Conservation (phyloP, 2,329 filamentous ascomycete species). For the Trichoderma semiorbis region DNA sequence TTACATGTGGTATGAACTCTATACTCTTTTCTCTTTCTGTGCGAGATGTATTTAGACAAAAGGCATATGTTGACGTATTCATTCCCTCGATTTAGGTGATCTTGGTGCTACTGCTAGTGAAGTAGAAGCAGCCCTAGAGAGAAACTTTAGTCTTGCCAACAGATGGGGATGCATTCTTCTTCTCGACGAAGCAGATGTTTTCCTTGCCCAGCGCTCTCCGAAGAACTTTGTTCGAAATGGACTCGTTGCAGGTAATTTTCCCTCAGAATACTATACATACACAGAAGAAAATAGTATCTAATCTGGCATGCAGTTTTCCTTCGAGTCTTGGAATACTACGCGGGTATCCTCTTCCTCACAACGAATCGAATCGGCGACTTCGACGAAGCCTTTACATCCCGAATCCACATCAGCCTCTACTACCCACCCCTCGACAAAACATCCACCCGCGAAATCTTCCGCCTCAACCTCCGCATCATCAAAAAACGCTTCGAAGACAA, state of each 20-base stretch:
- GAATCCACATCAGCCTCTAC: slow-evolving; percentile 34
- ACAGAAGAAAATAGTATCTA: not conserved
- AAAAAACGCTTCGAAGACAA: slow-evolving; percentile 20
- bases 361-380: slow-evolving; percentile 35
- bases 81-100: slow-evolving; percentile 16
- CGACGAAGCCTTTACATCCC: slow-evolving; percentile 37
- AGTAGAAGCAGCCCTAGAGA: slow-evolving; percentile 35
- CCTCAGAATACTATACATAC: not conserved
- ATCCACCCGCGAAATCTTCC: slow-evolving; percentile 16
- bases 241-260: slow-evolving; percentile 29
- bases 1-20: slow-evolving; percentile 21
- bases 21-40: no score
- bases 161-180: slow-evolving; percentile 29
- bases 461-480: slow-evolving; percentile 21
- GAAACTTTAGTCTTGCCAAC: slow-evolving; percentile 24
- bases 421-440: slow-evolving; percentile 23
- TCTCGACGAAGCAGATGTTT: slow-evolving; percentile 31
- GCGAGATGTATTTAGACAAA: not conserved
- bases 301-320: slow-evolving; percentile 29
- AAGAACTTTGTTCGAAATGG: slow-evolving; percentile 29
- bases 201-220: slow-evolving; percentile 25
- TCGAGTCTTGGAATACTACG: slow-evolving; percentile 35
- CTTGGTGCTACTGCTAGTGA: not conserved
- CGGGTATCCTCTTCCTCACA: slow-evolving; percentile 36
- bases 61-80: not conserved